Base-by-base conservation (phyloP, 202 grass and related monocot species). In the Carex sylvatica region DNA sequence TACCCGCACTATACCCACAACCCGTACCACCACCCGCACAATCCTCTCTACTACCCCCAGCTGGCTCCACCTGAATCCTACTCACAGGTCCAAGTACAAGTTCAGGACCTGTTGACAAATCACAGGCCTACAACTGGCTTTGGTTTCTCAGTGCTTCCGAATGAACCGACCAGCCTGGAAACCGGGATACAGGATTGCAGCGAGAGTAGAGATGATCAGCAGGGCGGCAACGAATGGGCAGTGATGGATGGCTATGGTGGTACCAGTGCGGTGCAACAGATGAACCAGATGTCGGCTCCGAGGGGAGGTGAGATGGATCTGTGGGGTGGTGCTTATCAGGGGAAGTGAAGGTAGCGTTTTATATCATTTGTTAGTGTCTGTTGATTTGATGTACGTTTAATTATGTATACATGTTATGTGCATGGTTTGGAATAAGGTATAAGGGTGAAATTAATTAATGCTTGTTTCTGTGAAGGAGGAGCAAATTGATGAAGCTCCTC, bases 21-120 rank as follows among this genome's bases (percentile, higher is more conserved):
- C 78, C 90, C 86, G 69, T 86, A 94, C 87, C 85, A 89, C 77
- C 89, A 94, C 84, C 82, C 84, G 12, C 65, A 82, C 7, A 74
- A 86, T 55, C 88, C 86, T 80, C 84, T 86, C 89, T 95, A 93
- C 88, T 96, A 93, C 88, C 82, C 93, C 51, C 93, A 96, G 60
- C 87, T 93, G 84, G 84, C 88, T 36, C 79, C 85, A 6, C 78
- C 81, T 24, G 81, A 58, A 60, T 67, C 90, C n/a, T 96, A 96
- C 88, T 93, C 93, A 44, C 90, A 95, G 81, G 68, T 82, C 42
- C 93, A 93, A 68, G 91, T 96, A 0, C 93, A 96, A 88, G 93
- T 96, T 12, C 91, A 96, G 85, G 93, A 96, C 81, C 85, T 96
- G 72, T 88, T 96, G 74, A 96, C 93, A 77, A 96, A 96, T 79